These are phyloP conservation scores for Amaranthus hypochondriacus DNA, from an alignment of 148 eudicot species.

Conservation along the genomic window DNA sequence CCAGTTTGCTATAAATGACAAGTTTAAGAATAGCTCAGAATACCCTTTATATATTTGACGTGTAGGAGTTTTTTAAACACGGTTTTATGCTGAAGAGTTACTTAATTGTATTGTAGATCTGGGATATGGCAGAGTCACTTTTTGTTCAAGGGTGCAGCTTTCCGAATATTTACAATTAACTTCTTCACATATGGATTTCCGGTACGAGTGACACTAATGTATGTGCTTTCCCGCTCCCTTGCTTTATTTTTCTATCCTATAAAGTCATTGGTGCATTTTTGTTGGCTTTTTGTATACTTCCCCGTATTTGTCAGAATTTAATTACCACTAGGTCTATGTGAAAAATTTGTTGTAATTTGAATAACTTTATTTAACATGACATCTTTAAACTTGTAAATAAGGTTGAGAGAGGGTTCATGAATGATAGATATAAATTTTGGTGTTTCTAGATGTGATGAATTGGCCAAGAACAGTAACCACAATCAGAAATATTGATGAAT, in stretches of 20 bases:
- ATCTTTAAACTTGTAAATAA: too few species aligned
- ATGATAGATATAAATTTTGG: too few species aligned
- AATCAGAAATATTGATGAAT: too few species aligned
- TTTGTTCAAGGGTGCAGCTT: slow-evolving; percentile 61
- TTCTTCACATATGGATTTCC: slow-evolving; percentile 95
- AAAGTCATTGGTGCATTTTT: neutral
- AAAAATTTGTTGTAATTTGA: neutral
- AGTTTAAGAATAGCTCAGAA: too few species aligned
- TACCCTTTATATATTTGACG: too few species aligned
- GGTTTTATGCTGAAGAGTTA: too few species aligned
- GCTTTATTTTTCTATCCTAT: neutral
- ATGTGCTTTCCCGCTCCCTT: slow-evolving; percentile 9
- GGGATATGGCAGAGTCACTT: slow-evolving; percentile 69
- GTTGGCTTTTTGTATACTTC: neutral
- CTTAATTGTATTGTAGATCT: slow-evolving; percentile 52
- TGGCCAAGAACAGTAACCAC: too few species aligned
- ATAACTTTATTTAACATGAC: too few species aligned
- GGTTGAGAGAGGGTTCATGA: too few species aligned
- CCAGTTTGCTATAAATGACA: too few species aligned
- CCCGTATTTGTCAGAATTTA: neutral
- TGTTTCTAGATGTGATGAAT: too few species aligned
- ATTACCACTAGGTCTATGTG: slow-evolving; percentile 10
- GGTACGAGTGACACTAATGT: slow-evolving; percentile 40
- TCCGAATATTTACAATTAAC: slow-evolving; percentile 81
- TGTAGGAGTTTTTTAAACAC: too few species aligned